Percentiles rank a stretch among this genome's conserved stretches.
phyloP scores from a whole-genome alignment of 2,329 filamentous ascomycete species.

The Penicillium sp. region DNA sequence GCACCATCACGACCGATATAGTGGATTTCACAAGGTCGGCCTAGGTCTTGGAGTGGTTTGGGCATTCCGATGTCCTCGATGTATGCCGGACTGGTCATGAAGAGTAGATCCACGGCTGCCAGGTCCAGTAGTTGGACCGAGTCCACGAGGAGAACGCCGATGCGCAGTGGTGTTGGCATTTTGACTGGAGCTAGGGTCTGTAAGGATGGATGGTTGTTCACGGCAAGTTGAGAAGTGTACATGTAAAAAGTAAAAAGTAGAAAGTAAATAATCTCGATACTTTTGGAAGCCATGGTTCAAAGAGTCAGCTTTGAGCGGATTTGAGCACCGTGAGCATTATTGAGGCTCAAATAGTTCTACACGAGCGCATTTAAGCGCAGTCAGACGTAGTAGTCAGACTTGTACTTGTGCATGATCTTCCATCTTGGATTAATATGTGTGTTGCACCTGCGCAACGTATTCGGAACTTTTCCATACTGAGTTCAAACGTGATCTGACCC shows the following conservation, averaged over 20 bases:
- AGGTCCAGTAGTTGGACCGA: slow-evolving; percentile 40
- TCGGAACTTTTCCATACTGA: not conserved
- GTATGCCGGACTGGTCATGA: slow-evolving; percentile 31
- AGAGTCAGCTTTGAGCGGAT: not conserved
- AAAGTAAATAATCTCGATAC: not conserved
- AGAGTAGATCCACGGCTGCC: slow-evolving; percentile 36
- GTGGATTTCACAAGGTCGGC: slow-evolving; percentile 25
- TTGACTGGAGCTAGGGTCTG: not conserved
- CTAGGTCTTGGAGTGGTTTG: slow-evolving; percentile 24
- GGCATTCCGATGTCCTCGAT: slow-evolving; percentile 31
- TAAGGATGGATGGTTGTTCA: not conserved
- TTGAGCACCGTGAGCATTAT: not conserved
- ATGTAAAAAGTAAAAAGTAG: not conserved
- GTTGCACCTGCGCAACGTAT: not conserved
- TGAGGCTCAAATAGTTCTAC: not conserved
- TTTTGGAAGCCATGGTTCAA: not conserved
- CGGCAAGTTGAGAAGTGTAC: not conserved
- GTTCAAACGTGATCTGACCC: not conserved
- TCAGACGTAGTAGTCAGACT: not conserved
- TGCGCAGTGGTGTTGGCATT: slow-evolving; percentile 14
- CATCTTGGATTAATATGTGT: not conserved
- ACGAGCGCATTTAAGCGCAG: slow-evolving; percentile 6
- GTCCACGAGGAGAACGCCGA: slow-evolving; percentile 36
- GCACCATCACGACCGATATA: slow-evolving; percentile 27
- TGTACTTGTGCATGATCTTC: not conserved